phyloP scores from a whole-genome alignment of 2,329 filamentous ascomycete genomes.

The Xylariales sp. region DNA sequence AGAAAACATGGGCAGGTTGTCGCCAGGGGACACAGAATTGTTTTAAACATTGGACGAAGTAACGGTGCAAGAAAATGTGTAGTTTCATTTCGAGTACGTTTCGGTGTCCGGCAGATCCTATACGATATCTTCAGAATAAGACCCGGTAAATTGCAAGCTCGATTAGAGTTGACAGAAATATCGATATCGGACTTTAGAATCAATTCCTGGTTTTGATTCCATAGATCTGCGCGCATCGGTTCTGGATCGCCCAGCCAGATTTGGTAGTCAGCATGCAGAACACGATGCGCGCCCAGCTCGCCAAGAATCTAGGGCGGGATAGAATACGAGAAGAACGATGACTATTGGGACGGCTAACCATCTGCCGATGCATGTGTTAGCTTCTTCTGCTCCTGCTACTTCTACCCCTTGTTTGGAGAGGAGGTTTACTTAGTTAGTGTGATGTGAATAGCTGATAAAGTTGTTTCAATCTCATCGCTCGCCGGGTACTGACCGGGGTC shows the following conservation, averaged over 20 bases:
- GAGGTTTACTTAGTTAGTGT: conserved; percentile 11
- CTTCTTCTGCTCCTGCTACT: conserved; percentile 2
- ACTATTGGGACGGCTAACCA: conserved; percentile 3
- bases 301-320: conserved; percentile 17
- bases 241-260: not conserved
- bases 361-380: conserved; percentile 19
- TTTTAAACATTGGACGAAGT: conserved; percentile 32
- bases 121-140: not conserved
- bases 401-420: conserved; percentile 14
- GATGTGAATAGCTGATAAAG: not conserved
- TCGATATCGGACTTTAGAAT: not conserved
- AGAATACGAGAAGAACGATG: conserved; percentile 12
- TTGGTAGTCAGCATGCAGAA: not conserved
- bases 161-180: not conserved
- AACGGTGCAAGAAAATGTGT: not conserved
- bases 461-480: too few relatives aligned
- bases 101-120: not conserved
- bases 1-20: conserved; percentile 5
- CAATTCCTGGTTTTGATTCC: conserved; percentile 2
- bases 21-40: conserved; percentile 16
- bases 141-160: too few relatives aligned
- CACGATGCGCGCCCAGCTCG: not conserved
- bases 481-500: not conserved
- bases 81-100: conserved; percentile 14
- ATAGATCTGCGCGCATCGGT: not conserved